Percentiles rank a stretch among this genome's conserved stretches.
These are phyloP conservation scores for Tolypocladium cylindrosporum DNA, from an alignment of 2,329 filamentous ascomycete genomes.

Conservation along the genomic window DNA sequence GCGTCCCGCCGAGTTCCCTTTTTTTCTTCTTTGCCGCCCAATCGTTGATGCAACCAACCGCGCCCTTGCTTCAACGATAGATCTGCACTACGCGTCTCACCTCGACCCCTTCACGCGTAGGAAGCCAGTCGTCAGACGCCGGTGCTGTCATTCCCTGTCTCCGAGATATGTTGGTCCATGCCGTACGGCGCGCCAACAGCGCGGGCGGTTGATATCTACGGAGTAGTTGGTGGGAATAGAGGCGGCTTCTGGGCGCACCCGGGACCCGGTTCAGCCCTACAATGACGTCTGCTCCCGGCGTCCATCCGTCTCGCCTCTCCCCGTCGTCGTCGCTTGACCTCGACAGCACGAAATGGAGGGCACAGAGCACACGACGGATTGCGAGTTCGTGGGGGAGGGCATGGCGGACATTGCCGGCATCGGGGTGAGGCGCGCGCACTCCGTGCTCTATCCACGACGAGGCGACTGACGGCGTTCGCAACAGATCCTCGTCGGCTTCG, in stretches of 20 bases:
- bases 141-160: background rate
- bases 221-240: background rate
- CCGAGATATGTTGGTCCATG: background rate
- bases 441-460: too few species aligned
- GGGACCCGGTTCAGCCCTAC: background rate
- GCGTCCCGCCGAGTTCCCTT: too few species aligned
- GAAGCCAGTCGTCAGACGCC: background rate
- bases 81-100: background rate
- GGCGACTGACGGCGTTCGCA: background rate
- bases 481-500: constrained; percentile 21
- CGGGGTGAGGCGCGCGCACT: constrained; percentile 11
- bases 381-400: constrained; percentile 14
- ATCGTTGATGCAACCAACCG: background rate
- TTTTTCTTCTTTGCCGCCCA: too few species aligned
- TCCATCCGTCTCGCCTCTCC: background rate
- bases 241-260: background rate
- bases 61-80: background rate
- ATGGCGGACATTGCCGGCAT: constrained; percentile 21
- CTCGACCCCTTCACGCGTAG: background rate
- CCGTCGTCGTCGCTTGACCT: background rate
- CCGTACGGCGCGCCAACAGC: background rate
- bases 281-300: background rate
- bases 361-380: constrained; percentile 2
- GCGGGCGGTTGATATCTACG: background rate
- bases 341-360: background rate